Conservation (phyloP, 345 rosid genomes). For the Hirschfeldia incana region DNA sequence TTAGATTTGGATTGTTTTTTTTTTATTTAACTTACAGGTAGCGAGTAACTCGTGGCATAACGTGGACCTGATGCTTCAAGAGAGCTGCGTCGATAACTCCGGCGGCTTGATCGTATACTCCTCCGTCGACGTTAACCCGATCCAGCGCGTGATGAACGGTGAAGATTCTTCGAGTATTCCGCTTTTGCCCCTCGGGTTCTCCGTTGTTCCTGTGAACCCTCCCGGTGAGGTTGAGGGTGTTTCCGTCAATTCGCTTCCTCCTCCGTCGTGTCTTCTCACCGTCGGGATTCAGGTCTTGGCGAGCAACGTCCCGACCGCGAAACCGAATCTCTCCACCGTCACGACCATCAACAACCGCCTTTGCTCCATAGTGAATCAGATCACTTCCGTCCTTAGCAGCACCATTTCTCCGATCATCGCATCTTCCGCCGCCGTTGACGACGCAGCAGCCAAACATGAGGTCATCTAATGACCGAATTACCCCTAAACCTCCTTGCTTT, state of each 20-base stretch:
- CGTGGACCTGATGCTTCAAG: conserved; percentile 88
- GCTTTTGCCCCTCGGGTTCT: conserved; percentile 77
- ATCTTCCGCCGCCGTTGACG: conserved; percentile 22
- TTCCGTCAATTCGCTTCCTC: conserved; percentile 21
- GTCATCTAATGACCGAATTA: conserved; percentile 34
- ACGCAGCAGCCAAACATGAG: conserved; percentile 29
- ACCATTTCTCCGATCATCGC: conserved; percentile 17
- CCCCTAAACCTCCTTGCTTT: conserved; percentile 48
- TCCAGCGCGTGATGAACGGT: conserved; percentile 77
- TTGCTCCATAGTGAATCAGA: conserved; percentile 69
- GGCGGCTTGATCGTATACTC: conserved; percentile 82
- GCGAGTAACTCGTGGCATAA: conserved; percentile 85
- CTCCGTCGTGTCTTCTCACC: conserved; percentile 60
- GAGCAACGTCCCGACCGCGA: conserved; percentile 64
- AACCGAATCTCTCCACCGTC: conserved; percentile 72
- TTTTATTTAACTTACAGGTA: conserved; percentile 42
- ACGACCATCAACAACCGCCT: conserved; percentile 64
- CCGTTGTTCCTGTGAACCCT: conserved; percentile 49
- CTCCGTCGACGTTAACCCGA: conserved; percentile 63
- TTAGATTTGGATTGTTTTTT: neutral
- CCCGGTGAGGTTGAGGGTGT: conserved; percentile 29
- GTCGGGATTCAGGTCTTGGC: conserved; percentile 84
- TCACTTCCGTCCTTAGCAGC: conserved; percentile 52
- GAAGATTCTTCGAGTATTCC: conserved; percentile 80
- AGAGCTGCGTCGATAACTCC: conserved; percentile 78